A percentile compares a stretch with the other conserved stretches of the same genome.
Evolutionary conservation across 371 early-diverging fungal genomes (phyloP).

Genomic region (Mucor indicus): DNA sequence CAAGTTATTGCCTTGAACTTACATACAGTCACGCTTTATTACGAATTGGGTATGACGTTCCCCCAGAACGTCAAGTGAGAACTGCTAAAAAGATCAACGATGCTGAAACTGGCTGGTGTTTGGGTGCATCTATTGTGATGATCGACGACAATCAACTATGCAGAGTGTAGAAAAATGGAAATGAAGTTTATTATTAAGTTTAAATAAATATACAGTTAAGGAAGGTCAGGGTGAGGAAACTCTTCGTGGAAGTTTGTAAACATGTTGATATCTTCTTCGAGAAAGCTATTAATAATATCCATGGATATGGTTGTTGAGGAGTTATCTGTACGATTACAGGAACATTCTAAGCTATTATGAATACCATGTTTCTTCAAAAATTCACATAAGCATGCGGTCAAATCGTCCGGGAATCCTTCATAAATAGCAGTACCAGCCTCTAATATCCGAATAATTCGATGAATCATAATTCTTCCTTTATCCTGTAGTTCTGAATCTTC

Average conservation of each 20-base stretch:
- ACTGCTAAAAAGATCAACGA: slow-evolving; percentile 89
- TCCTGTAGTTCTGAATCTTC: slow-evolving; percentile 5
- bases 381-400: slow-evolving; percentile 24
- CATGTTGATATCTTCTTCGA: too few relatives aligned
- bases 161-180: too few relatives aligned
- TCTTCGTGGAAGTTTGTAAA: too few relatives aligned
- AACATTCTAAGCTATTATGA: slow-evolving; percentile 12
- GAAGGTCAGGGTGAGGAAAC: too few relatives aligned
- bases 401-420: slow-evolving; percentile 33
- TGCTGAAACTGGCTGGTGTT: slow-evolving; percentile 94
- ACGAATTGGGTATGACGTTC: slow-evolving; percentile 79
- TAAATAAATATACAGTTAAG: too few relatives aligned
- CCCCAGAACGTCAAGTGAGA: slow-evolving; percentile 66
- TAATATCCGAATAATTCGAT: slow-evolving; percentile 21
- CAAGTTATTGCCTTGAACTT: slow-evolving; percentile 85
- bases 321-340: not conserved
- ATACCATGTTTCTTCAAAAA: slow-evolving; percentile 22
- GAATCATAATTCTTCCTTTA: slow-evolving; percentile 17
- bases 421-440: slow-evolving; percentile 14
- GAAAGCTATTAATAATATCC: too few relatives aligned
- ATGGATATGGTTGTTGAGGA: not conserved
- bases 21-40: slow-evolving; percentile 83
- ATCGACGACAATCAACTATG: slow-evolving; percentile 51
- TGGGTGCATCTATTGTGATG: slow-evolving; percentile 88
- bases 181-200: too few relatives aligned